Evolutionary conservation across 371 early-diverging fungal species (phyloP).

Genomic region (Actinomucor elegans): DNA sequence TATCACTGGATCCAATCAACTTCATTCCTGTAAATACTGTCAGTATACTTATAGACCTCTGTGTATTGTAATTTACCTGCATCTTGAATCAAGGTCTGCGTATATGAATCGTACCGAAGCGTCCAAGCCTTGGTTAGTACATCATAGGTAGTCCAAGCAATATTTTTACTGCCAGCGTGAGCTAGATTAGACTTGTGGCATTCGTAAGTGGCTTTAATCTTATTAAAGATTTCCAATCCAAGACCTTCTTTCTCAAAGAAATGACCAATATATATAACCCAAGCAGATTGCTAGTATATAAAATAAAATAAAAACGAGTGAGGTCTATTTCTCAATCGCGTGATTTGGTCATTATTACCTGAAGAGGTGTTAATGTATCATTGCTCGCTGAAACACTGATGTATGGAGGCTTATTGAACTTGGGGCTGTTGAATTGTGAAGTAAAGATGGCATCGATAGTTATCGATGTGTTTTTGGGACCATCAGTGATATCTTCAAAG

Average conservation of each 20-base stretch:
- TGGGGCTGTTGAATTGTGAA: background rate
- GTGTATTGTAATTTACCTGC: slow-evolving; percentile 15
- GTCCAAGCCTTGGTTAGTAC: slow-evolving; percentile 11
- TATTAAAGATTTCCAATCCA: slow-evolving; percentile 4
- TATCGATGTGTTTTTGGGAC: background rate
- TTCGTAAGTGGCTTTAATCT: slow-evolving; percentile 7
- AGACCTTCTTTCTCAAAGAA: slow-evolving; percentile 19
- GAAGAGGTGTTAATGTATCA: slow-evolving; percentile 12
- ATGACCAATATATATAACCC: slow-evolving; percentile 21
- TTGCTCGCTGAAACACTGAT: slow-evolving; percentile 17
- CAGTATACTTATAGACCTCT: background rate
- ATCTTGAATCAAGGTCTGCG: slow-evolving; percentile 9
- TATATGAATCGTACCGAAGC: background rate
- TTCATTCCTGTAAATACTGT: slow-evolving; percentile 4
- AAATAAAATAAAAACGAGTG: background rate
- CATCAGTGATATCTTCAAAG: slow-evolving; percentile 10
- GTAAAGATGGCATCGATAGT: slow-evolving; percentile 16
- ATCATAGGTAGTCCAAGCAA: slow-evolving; percentile 26
- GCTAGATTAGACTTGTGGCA: slow-evolving; percentile 29
- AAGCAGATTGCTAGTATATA: slow-evolving; percentile 23
- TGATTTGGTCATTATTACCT: too few relatives aligned
- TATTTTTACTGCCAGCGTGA: slow-evolving; percentile 23
- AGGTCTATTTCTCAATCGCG: too few relatives aligned
- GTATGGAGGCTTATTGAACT: background rate
- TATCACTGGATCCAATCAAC: background rate